These are phyloP conservation scores for Neurospora discreta DNA, from an alignment of 495 filamentous ascomycete genomes.

Conservation along the genomic window DNA sequence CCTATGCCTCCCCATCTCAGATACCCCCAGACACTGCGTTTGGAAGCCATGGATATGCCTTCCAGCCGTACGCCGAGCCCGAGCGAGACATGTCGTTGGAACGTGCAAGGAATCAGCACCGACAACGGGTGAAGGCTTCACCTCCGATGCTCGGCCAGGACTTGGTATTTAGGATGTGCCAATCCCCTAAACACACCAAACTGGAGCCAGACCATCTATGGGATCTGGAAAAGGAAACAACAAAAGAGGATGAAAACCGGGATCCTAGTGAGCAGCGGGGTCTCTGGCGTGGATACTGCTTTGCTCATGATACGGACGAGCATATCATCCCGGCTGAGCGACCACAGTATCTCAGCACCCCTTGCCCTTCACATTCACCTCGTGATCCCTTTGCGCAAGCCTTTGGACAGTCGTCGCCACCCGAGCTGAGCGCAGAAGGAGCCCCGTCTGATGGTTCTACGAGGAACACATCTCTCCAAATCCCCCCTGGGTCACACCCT, in stretches of 20 bases:
- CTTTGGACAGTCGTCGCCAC: slow-evolving; percentile 17
- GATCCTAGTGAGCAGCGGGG: slow-evolving; percentile 36
- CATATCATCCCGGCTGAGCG: slow-evolving; percentile 26
- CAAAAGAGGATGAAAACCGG: slow-evolving; percentile 33
- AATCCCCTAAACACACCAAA: slow-evolving; percentile 68
- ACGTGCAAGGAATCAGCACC: slow-evolving; percentile 21
- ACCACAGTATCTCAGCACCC: slow-evolving; percentile 29
- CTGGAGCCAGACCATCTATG: slow-evolving; percentile 53
- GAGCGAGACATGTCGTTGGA: slow-evolving; percentile 32
- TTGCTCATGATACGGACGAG: slow-evolving; percentile 26
- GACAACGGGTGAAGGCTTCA: slow-evolving; percentile 35
- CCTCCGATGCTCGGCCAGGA: slow-evolving; percentile 81
- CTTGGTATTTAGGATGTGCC: slow-evolving; percentile 62
- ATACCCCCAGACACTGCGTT: slow-evolving; percentile 23
- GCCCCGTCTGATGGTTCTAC: slow-evolving; percentile 1
- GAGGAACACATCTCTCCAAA: slow-evolving; percentile 2
- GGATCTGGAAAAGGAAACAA: slow-evolving; percentile 19
- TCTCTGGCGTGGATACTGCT: slow-evolving; percentile 63
- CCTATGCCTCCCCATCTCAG: slow-evolving; percentile 15
- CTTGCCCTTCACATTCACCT: slow-evolving; percentile 14
- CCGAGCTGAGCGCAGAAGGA: slow-evolving; percentile 17
- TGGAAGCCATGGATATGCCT: slow-evolving; percentile 19
- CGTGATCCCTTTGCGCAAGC: slow-evolving; percentile 29
- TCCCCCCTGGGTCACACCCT: neutral
- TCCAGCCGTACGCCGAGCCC: slow-evolving; percentile 20